phyloP scores from a whole-genome alignment of 805 yeast species.

The Starmerella roubikii region DNA sequence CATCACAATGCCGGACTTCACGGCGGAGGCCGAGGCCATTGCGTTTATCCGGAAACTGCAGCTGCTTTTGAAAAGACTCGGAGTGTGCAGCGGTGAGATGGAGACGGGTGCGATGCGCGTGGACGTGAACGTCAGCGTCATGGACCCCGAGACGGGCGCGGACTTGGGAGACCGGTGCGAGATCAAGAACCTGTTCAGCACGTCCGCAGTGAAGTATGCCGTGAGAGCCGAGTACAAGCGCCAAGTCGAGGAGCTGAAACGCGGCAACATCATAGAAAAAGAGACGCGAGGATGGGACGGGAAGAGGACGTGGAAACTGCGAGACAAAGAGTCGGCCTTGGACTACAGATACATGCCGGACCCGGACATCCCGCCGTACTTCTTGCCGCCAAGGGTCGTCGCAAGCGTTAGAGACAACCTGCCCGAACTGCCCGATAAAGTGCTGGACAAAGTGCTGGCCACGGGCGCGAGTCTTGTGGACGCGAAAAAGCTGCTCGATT shows the following conservation, averaged over 20 bases:
- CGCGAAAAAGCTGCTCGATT: constrained; percentile 51
- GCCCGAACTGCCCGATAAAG: constrained; percentile 52
- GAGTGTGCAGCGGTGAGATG: constrained; percentile 75
- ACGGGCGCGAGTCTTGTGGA: constrained; percentile 47
- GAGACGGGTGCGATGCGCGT: constrained; percentile 93
- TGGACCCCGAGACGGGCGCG: constrained; percentile 8
- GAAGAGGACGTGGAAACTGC: constrained; percentile 43
- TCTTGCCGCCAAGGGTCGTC: constrained; percentile 33
- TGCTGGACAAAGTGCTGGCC: constrained; percentile 33
- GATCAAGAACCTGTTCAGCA: constrained; percentile 75
- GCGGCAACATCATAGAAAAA: constrained; percentile 27
- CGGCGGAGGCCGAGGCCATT: constrained; percentile 49
- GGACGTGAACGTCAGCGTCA: constrained; percentile 80
- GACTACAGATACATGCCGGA: constrained; percentile 95
- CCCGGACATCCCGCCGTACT: constrained; percentile 61
- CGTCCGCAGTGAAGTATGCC: constrained; percentile 67
- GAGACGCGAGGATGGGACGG: constrained; percentile 96
- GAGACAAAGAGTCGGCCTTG: constrained; percentile 66
- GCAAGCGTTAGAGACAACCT: constrained; percentile 28
- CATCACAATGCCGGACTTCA: constrained; percentile 83
- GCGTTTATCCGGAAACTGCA: constrained; percentile 75
- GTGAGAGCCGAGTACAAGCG: constrained; percentile 56
- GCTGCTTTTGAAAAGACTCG: constrained; percentile 49
- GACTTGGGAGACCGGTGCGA: constrained; percentile 56
- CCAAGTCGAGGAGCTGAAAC: constrained; percentile 41